Conservation (phyloP, 2,329 filamentous ascomycete genomes). For the Ophiostoma pallidulum region DNA sequence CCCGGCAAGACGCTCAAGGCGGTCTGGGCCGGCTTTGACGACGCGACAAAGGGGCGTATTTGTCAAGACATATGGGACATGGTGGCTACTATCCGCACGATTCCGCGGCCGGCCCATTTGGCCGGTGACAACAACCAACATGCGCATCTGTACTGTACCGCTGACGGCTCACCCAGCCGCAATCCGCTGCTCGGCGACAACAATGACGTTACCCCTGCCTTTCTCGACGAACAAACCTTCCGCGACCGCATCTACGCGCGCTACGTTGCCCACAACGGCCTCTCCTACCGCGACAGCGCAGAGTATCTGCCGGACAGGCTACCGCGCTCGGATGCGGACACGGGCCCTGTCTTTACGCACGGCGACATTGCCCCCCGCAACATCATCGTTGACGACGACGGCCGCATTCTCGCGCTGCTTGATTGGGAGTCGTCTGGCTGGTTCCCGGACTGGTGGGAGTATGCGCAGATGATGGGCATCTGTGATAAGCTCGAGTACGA, state of each 20-base stretch:
- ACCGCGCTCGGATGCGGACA: not conserved
- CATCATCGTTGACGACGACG: constrained; percentile 16
- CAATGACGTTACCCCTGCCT: not conserved
- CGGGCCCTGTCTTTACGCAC: constrained; percentile 15
- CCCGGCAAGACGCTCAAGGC: not conserved
- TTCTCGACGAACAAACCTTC: not conserved
- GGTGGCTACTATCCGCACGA: not conserved
- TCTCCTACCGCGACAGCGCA: constrained; percentile 2
- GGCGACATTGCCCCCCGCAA: constrained; percentile 16
- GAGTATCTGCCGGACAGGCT: not conserved
- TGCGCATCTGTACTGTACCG: not conserved
- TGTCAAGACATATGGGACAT: constrained; percentile 3
- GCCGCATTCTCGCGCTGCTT: constrained; percentile 14
- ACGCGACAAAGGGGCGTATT: not conserved
- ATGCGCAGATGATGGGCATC: constrained; percentile 12
- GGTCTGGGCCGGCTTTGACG: constrained; percentile 3
- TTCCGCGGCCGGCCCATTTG: constrained; percentile 2
- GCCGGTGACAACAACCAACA: not conserved
- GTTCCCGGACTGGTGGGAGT: constrained; percentile 14
- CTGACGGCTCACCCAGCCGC: constrained; percentile 2
- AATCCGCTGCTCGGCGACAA: constrained; percentile 1
- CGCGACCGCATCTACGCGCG: not conserved
- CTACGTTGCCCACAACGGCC: constrained; percentile 2
- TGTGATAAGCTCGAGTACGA: not conserved
- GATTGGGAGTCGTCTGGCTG: constrained; percentile 17